These are phyloP conservation scores for Solanum rostratum DNA, from an alignment of 257 asterid genomes.

Conservation along the genomic window DNA sequence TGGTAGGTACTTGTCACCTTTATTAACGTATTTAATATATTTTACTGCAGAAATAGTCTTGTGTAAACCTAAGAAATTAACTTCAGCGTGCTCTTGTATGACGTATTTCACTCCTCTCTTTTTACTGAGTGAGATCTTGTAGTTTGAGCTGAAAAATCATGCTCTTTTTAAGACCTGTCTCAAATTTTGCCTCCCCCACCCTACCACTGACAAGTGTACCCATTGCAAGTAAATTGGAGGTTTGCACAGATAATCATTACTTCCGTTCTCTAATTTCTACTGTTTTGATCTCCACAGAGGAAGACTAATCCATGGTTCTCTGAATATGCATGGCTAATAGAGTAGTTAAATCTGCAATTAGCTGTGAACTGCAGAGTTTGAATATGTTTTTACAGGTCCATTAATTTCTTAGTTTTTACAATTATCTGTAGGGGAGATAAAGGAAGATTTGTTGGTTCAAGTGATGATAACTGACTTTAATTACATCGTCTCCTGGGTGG, in stretches of 20 bases:
- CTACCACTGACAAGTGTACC: neutral
- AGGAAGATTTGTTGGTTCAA: neutral
- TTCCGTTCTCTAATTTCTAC: neutral
- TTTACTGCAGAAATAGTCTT: neutral
- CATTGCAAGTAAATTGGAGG: neutral
- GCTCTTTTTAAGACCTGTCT: neutral
- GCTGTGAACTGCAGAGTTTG: neutral
- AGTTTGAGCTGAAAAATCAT: neutral
- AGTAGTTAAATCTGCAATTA: neutral
- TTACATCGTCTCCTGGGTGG: neutral
- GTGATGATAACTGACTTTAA: neutral
- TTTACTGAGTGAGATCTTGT: neutral
- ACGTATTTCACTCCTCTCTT: neutral
- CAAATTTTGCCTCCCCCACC: neutral
- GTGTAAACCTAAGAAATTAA: neutral
- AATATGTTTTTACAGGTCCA: neutral
- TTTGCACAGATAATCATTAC: neutral
- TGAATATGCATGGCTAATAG: neutral
- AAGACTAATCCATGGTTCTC: neutral
- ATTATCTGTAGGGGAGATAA: neutral
- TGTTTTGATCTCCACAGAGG: neutral
- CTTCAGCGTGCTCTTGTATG: neutral
- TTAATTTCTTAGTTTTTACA: neutral
- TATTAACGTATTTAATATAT: neutral
- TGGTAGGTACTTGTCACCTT: conserved; percentile 39